These are phyloP conservation scores for Tylopilus felleus DNA, from an alignment of 768 basidiomycete species.

Conservation along the genomic window DNA sequence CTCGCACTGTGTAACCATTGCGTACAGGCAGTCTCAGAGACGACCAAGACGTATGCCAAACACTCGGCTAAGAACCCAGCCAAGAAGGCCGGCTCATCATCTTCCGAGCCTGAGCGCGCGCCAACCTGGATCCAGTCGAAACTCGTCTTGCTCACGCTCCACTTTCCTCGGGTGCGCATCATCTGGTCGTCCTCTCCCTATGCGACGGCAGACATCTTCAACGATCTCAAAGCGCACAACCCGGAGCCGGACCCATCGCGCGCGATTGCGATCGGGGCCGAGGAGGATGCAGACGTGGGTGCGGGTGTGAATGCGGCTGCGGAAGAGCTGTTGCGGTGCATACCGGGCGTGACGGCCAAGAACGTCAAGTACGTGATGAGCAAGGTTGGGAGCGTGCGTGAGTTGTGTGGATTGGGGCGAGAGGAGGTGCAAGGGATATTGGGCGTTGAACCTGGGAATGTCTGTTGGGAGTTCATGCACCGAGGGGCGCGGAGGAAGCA, in stretches of 20 bases:
- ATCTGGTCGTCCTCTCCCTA: conserved; percentile 98
- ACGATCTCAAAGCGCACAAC: conserved; percentile 79
- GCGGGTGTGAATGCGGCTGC: conserved; percentile 70
- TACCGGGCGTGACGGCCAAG: conserved; percentile 84
- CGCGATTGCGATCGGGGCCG: conserved; percentile 79
- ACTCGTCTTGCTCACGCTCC: conserved; percentile 81
- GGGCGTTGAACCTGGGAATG: conserved; percentile 77
- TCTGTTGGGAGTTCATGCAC: conserved; percentile 81
- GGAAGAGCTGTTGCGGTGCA: conserved; percentile 75
- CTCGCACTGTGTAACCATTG: background rate
- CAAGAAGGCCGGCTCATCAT: conserved; percentile 37
- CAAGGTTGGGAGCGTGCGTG: conserved; percentile 72
- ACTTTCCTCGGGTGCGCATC: conserved; percentile 89
- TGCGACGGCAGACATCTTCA: conserved; percentile 87
- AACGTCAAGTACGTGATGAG: conserved; percentile 83
- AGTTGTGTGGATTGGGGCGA: conserved; percentile 64
- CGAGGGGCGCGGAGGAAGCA: conserved; percentile 45
- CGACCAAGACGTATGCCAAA: conserved; percentile 63
- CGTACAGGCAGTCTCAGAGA: conserved; percentile 56
- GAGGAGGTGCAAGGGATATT: conserved; percentile 67
- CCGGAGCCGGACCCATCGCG: conserved; percentile 75
- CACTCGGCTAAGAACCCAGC: conserved; percentile 52
- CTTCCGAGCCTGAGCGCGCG: conserved; percentile 32
- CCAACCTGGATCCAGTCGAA: conserved; percentile 79
- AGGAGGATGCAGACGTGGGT: conserved; percentile 64